phyloP scores from a whole-genome alignment of 1,284 basidiomycete species.

The Rhodotorula glutinis region DNA sequence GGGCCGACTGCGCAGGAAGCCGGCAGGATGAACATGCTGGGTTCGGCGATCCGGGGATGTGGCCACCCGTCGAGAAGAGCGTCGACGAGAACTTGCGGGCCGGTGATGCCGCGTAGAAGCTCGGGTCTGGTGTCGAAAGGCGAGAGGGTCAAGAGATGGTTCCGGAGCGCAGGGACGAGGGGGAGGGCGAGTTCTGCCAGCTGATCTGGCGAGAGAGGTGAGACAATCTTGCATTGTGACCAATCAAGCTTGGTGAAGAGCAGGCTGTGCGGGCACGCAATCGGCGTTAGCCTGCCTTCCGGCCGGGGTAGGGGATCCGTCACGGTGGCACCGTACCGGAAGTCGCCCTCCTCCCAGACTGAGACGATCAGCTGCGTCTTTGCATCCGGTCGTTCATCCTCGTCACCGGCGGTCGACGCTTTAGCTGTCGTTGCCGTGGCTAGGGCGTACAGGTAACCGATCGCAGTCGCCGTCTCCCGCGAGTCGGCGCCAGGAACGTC shows the following conservation, averaged over 20 bases:
- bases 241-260: constrained; percentile 19
- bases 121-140: not conserved
- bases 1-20: not conserved
- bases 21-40: not conserved
- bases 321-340: not conserved
- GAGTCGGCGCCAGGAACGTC: not conserved
- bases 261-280: not conserved
- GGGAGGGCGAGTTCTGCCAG: constrained; percentile 4
- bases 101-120: constrained; percentile 17
- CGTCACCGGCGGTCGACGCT: not conserved
- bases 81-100: constrained; percentile 7
- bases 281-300: too few relatives aligned
- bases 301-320: not conserved
- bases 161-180: not conserved
- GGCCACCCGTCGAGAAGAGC: constrained; percentile 10
- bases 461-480: not conserved
- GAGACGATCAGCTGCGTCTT: constrained; percentile 6
- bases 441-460: not conserved
- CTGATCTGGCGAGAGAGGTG: not conserved
- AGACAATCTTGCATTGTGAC: constrained; percentile 12
- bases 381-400: not conserved
- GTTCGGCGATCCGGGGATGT: not conserved
- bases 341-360: not conserved
- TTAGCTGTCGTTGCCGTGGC: not conserved
- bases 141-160: constrained; percentile 15